Evolutionary conservation across 352 stramenopile genomes (phyloP).

Genomic region (Phytophthora fragariaefolia): DNA sequence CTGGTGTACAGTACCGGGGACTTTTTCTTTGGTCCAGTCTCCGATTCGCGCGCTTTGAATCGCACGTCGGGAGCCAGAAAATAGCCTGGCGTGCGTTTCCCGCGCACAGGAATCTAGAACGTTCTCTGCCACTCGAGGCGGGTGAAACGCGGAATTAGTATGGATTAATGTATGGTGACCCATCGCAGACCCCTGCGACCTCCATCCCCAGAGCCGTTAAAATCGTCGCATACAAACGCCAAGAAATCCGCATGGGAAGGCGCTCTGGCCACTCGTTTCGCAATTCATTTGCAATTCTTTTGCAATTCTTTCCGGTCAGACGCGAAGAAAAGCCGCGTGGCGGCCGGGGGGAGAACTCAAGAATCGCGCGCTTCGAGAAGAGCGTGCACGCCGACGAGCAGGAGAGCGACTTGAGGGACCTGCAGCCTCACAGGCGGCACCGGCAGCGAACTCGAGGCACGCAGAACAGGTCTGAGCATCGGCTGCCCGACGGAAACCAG

Average conservation of each 20-base stretch:
- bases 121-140: slow-evolving; percentile 18
- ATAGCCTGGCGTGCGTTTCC: slow-evolving; percentile 37
- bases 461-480: slow-evolving; percentile 23
- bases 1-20: no score
- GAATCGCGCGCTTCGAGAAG: slow-evolving; percentile 41
- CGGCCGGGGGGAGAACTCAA: slow-evolving; percentile 34
- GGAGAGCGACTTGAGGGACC: slow-evolving; percentile 27
- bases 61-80: slow-evolving; percentile 31
- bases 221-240: slow-evolving; percentile 29
- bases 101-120: slow-evolving; percentile 45
- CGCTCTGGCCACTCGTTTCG: slow-evolving; percentile 45
- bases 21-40: slow-evolving; percentile 2
- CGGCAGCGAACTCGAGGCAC: slow-evolving; percentile 15
- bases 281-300: slow-evolving; percentile 57
- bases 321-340: slow-evolving; percentile 40
- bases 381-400: slow-evolving; percentile 23
- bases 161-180: not conserved
- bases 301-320: slow-evolving; percentile 41
- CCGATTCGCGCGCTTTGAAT: slow-evolving; percentile 17
- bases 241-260: slow-evolving; percentile 6
- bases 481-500: slow-evolving; percentile 11
- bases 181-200: slow-evolving; percentile 16
- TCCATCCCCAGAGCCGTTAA: slow-evolving; percentile 31
- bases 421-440: slow-evolving; percentile 15
- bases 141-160: slow-evolving; percentile 1